A percentile compares a stretch with the other conserved stretches of the same genome.
These are phyloP conservation scores for Podaxis sp. DNA, from an alignment of 768 basidiomycete species.

Conservation along the genomic window DNA sequence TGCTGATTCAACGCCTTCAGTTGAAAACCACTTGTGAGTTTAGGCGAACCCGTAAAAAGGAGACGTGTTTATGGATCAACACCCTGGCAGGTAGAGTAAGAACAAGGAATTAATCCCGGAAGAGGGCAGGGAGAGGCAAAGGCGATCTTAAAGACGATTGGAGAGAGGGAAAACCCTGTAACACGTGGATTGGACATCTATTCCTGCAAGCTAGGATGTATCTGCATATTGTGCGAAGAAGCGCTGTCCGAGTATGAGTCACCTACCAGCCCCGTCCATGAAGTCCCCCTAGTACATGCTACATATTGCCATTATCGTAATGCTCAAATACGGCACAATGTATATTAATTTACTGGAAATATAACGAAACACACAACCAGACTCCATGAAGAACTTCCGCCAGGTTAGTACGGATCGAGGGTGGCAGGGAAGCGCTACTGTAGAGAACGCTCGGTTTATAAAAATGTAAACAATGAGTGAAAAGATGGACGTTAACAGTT, in stretches of 20 bases:
- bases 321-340: background rate
- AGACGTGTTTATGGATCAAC: no score
- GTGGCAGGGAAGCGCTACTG: background rate
- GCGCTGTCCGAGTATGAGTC: background rate
- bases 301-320: background rate
- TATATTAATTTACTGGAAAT: background rate
- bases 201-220: background rate
- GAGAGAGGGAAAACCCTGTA: background rate
- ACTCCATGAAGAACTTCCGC: background rate
- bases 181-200: background rate
- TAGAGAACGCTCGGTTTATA: background rate
- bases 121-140: background rate
- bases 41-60: background rate
- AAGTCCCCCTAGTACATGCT: no score
- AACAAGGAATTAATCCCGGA: background rate
- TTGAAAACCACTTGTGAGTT: background rate
- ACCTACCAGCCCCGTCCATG: no score
- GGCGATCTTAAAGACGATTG: background rate
- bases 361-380: background rate
- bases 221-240: background rate
- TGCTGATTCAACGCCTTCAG: no score
- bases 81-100: background rate
- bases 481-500: background rate
- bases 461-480: background rate
- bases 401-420: background rate